Base-by-base conservation (phyloP, 805 yeast genomes). In the Metschnikowia dekortorum region DNA sequence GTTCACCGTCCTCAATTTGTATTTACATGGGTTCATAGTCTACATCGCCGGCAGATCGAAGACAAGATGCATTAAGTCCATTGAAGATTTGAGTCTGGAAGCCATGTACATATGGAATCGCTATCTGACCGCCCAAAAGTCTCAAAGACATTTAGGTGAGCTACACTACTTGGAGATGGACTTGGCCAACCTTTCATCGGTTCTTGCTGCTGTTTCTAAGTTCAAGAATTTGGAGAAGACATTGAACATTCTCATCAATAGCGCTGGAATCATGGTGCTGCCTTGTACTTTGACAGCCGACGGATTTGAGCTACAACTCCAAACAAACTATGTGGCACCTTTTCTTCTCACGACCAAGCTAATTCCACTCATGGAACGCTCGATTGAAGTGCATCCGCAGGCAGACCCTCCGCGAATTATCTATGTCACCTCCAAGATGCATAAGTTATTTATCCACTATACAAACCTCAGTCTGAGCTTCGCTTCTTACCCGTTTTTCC, bases 241-340 rank as follows among this genome's bases (percentile, higher is more conserved):
- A 16, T 63, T 89, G 31, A 83, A 87, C 63, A 65, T 88, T 22
- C 71, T 89, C 33, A 75, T 89, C 41, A 81, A 87, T 58, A 89
- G 88, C 64, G 91, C 96, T 1, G 94, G 95, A 2, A 81, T 85
- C 5, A 84, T 86, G 82, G 90, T 86, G 13, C 71, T 83, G n/a
- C 92, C 95, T 0, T 82, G 71, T 63, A 71, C 78, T 18, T 56
- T 73, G 32, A 86, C 96, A 0, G 75, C 71, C 34, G 89, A 85
- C 58, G 82, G 81, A 3, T 87, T 86, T 63, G 96, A 89, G 64
- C 75, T 86, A 13, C 96, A 88, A 61, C 68, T 87, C 51, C 96
- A 87, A 60, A 83, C 90, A 1, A 87, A 87, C 62, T 89, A 83
- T 62, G 68, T 89, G 10, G 79, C 94, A 0, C 95, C 87, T 48